Base-by-base conservation (phyloP, 257 asterid genomes). In the Solanum bulbocastanum region DNA sequence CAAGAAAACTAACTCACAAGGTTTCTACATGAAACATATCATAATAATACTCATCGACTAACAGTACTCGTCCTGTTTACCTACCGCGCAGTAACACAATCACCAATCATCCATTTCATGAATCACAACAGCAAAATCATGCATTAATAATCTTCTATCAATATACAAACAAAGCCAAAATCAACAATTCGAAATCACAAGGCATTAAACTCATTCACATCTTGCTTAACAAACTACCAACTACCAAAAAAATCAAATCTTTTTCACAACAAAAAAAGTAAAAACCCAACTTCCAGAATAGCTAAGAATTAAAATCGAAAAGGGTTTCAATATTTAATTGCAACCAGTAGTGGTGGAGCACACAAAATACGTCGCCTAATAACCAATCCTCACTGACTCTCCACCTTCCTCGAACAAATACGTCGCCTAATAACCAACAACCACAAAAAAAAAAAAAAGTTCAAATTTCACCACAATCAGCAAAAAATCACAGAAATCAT, bases 311-410 rank as follows among this genome's bases (percentile, higher is more conserved):
- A 32, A 78, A 84, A 79, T 36, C 1, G 69, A 37, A 8, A 6
- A 22, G 83, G 27, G 18, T 74, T 74, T 36, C 30, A 83, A 66
- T 46, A 92, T 95, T 86, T 86, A 97, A 99, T 92, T 97, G 99
- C 99, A 95, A 91, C 97, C 98, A 23, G 92, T 72, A 87, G 94
- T 94, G 72, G 98, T 94, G 58, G 99, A 96, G 90, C 98, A 96
- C 88, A 96, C 98, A 18, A 97, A 87, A 68, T n/a, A n/a, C n/a
- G n/a, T n/a, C n/a, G n/a, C n/a, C n/a, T n/a, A n/a, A n/a, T n/a
- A n/a, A n/a, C n/a, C 95, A 85, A 97, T 90, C 86, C 86, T 87
- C 73, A 94, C 93, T 52, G 97, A 98, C 84, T 89, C 90, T 88
- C 91, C 93, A 75, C 97, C 97, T 88, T 92, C 95, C 88, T 92